Base-by-base conservation (phyloP, 164 flowering plant genomes). In the Stephania cephalantha region DNA sequence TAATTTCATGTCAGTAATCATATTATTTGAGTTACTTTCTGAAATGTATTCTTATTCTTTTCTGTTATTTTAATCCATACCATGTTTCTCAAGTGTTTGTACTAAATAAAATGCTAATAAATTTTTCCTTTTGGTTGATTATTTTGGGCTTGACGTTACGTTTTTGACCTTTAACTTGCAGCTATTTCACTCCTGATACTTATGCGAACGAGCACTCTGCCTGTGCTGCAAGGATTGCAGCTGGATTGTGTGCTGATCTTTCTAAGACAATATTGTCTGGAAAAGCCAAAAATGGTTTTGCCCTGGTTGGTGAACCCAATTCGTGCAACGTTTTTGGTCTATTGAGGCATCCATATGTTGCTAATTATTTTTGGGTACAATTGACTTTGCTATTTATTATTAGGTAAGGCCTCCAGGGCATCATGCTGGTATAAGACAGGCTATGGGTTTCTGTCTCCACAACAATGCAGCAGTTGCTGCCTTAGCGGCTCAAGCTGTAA, bases 321-420 rank as follows among this genome's bases (percentile, higher is more conserved):
- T 45, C 17, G 65, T 50, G 45, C 66, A 71, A 52, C 46, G 29
- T 69, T 46, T 7, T n/a, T 52, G 1, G 35, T 48, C 48, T 30
- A 13, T 31, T 61, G 46, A 29, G 12, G 58, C 46, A 69, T 15
- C 45, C 9, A 42, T 69, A 10, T 69, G 29, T 48, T 17, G 9
- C 9, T 10, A 46, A 5, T 15, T 44, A 44, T 18, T 1, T 25
- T 50, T 63, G 29, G 12, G 18, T 55, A 17, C 67, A 29, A 66
- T 52, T 80, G 13, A 79, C 72, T 20, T 66, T 13, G 71, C 73
- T 69, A 2, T 66, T 75, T 76, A 15, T 81, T 65, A 58, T 17
- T 81, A 95, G 99, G 95, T 95, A 76, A 87, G 99, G 44, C 99
- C 99, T 82, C 99, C 99, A 81, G 99, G 99, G 71, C 99, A 95